phyloP scores from a whole-genome alignment of 1,139 yeast genomes.

The Groenewaldozyma sp. region DNA sequence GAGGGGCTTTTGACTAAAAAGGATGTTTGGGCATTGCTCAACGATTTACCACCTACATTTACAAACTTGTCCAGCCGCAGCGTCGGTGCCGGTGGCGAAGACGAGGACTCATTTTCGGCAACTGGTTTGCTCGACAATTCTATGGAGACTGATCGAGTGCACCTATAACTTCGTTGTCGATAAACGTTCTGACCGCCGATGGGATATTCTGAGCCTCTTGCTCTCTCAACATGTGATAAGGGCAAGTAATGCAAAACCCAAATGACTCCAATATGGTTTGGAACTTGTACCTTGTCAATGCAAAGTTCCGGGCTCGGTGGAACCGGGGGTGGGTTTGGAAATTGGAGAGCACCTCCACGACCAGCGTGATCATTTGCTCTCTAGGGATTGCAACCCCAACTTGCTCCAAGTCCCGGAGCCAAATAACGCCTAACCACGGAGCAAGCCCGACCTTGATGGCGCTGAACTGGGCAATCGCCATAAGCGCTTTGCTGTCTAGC shows the following conservation, averaged over 20 bases:
- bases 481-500: neutral
- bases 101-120: too few species aligned
- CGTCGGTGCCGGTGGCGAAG: too few species aligned
- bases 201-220: too few species aligned
- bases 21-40: conserved; percentile 47
- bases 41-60: too few species aligned
- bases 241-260: neutral
- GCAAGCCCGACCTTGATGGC: neutral
- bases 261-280: neutral
- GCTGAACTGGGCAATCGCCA: neutral
- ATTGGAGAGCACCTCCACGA: too few species aligned
- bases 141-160: neutral
- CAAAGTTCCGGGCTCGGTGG: conserved; percentile 1
- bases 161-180: too few species aligned
- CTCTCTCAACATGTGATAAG: too few species aligned
- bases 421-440: neutral
- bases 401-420: conserved; percentile 3
- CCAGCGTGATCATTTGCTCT: too few species aligned
- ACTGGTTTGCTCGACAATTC: neutral
- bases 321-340: too few species aligned
- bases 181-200: too few species aligned
- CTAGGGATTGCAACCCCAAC: neutral
- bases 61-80: too few species aligned
- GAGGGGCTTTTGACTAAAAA: conserved; percentile 60
- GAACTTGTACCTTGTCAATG: neutral